Base-by-base conservation (phyloP, 2,329 filamentous ascomycete genomes). In the Aureobasidium sp. region DNA sequence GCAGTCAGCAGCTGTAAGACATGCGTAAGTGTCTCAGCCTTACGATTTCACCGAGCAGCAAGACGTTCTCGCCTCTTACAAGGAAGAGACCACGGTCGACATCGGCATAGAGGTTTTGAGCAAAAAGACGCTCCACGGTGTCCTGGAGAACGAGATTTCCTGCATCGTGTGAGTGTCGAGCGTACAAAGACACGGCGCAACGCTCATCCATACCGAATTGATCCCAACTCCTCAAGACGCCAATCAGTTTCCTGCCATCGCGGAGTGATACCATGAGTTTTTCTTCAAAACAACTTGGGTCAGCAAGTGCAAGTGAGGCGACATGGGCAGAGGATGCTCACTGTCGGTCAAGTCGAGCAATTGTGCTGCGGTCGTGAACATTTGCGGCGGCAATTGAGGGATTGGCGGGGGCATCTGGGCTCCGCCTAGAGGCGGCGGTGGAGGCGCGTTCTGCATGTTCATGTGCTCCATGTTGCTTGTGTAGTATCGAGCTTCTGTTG, bases 341-440 rank as follows among this genome's bases (percentile, higher is more conserved):
- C 91, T 98, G 74, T 98, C 93, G 63, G 93, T 97, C 64, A 98
- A 79, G 69, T 98, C 93, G 55, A 98, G 76, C 55, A 98, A 77
- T 75, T 97, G 93, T 52, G 93, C 90, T 27, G 93, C 93, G 27
- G 93, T 98, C 16, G 93, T 95, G 74, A 98, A 98, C 86, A 97
- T 96, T 75, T 98, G 91, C 56, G 90, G 90, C 12, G 88, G 88
- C 34, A 91, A 75, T 70, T 88, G 86, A 58, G 81, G 79, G 4
- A 74, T 69, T 40, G 67, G 67, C 30, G 71, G 70, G 22, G 63
- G 61, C 58, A 62, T 58, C 44, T 53, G 56, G 34, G 54, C 60
- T n/a, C 29, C 39, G 5, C 44, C 52, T 11, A 44, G 40, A 34
- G 53, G 53, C 17, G 35, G 42, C 17, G 40, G 45, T 2, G 55